Evolutionary conservation across 345 rosid species (phyloP).

Genomic region (Syzygium aromaticum): DNA sequence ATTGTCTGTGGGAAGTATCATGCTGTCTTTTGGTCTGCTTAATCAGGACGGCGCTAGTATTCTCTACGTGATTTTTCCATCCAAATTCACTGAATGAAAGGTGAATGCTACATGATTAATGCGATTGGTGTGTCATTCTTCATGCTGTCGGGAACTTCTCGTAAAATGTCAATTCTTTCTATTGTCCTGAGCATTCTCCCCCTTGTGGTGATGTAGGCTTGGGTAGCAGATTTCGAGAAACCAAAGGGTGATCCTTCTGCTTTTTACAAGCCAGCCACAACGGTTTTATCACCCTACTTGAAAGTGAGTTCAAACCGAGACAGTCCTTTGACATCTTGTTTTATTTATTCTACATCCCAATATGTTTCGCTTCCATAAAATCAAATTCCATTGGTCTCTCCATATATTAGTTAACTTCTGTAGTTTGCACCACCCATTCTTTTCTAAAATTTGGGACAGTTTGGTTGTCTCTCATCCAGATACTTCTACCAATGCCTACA

Average conservation of each 20-base stretch:
- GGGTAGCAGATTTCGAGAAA: constrained; percentile 96
- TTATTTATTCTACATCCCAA: neutral
- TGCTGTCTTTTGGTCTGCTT: neutral
- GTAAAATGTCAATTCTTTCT: neutral
- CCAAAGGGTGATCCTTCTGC: constrained; percentile 97
- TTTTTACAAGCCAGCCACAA: constrained; percentile 75
- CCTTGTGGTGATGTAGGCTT: constrained; percentile 34
- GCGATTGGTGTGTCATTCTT: neutral
- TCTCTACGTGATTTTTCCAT: neutral
- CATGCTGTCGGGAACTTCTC: neutral
- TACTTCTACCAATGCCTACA: constrained; percentile 80
- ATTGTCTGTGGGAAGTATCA: neutral
- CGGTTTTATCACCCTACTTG: constrained; percentile 83
- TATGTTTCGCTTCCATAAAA: neutral
- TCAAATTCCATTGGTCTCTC: neutral
- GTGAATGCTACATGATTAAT: neutral
- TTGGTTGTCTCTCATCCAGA: constrained; percentile 97
- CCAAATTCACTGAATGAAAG: neutral
- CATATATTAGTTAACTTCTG: neutral
- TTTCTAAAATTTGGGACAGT: constrained; percentile 40
- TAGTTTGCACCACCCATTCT: neutral
- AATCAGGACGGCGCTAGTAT: neutral
- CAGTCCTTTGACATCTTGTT: neutral
- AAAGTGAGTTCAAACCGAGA: constrained; percentile 46
- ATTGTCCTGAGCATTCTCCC: neutral